phyloP scores from a whole-genome alignment of 257 asterid genomes.

The Solanum sitiens region DNA sequence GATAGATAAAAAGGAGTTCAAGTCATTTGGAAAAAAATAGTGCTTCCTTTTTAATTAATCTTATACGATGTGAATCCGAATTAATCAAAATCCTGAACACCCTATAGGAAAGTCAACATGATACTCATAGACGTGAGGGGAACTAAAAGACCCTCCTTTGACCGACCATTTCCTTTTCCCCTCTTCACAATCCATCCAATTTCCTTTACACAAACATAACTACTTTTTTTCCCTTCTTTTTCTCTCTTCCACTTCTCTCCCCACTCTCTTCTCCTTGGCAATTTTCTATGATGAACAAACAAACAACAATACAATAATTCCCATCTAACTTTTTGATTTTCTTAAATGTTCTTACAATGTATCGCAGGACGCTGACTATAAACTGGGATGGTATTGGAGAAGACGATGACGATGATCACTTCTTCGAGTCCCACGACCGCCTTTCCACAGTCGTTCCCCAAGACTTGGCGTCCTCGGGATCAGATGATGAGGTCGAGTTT shows the following conservation, averaged over 20 bases:
- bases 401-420: slow-evolving; percentile 64
- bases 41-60: no score
- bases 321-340: background rate
- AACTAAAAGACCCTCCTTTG: background rate
- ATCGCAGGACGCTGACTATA: slow-evolving; percentile 71
- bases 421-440: slow-evolving; percentile 54
- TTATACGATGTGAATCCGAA: background rate
- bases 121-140: background rate
- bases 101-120: background rate
- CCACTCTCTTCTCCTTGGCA: background rate
- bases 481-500: slow-evolving; percentile 45
- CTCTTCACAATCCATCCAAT: background rate
- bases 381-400: slow-evolving; percentile 69
- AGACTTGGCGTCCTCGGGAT: slow-evolving; percentile 37
- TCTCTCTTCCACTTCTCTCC: background rate
- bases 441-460: slow-evolving; percentile 47
- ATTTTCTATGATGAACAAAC: background rate
- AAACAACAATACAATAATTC: background rate
- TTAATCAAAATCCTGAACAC: background rate
- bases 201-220: background rate
- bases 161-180: background rate
- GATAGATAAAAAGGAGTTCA: background rate
- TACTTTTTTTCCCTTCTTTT: background rate
- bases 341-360: slow-evolving; percentile 34
- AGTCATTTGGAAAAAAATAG: no score